Conservation (phyloP, 169 alveolate genomes). For the Plasmodium billcollinsi region DNA sequence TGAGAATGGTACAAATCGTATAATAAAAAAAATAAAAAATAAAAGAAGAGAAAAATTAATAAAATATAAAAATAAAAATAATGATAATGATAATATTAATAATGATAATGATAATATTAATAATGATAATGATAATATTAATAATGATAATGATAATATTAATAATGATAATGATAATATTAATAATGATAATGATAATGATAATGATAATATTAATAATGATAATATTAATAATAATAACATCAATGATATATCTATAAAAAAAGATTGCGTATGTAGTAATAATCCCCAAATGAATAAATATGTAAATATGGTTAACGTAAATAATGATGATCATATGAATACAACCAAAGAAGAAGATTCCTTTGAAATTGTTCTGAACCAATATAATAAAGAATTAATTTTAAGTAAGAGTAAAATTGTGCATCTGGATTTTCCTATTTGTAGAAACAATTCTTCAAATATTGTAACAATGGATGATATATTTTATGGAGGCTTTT, state of each 20-base stretch:
- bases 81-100: too few relatives aligned
- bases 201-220: neutral
- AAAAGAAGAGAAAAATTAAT: too few relatives aligned
- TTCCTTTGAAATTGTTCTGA: slow-evolving; percentile 7
- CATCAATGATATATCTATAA: neutral
- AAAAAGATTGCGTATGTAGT: too few relatives aligned
- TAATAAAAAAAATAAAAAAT: too few relatives aligned
- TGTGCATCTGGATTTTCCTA: neutral
- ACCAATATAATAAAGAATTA: neutral
- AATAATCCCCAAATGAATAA: too few relatives aligned
- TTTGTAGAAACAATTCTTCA: neutral
- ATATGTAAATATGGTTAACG: too few relatives aligned
- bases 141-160: neutral
- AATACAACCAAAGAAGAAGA: neutral
- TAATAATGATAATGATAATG: neutral
- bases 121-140: neutral
- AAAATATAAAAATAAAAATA: too few relatives aligned
- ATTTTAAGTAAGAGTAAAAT: slow-evolving; percentile 20
- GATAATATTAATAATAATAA: neutral
- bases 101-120: too few relatives aligned
- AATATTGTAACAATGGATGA: slow-evolving; percentile 56
- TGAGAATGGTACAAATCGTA: too few relatives aligned
- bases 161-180: neutral
- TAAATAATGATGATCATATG: too few relatives aligned
- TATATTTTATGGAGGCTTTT: slow-evolving; percentile 60